Percentiles rank a stretch among this genome's conserved stretches.
These are phyloP conservation scores for Berkeleyomyces rouxiae DNA, from an alignment of 2,329 filamentous ascomycete genomes.

Conservation along the genomic window DNA sequence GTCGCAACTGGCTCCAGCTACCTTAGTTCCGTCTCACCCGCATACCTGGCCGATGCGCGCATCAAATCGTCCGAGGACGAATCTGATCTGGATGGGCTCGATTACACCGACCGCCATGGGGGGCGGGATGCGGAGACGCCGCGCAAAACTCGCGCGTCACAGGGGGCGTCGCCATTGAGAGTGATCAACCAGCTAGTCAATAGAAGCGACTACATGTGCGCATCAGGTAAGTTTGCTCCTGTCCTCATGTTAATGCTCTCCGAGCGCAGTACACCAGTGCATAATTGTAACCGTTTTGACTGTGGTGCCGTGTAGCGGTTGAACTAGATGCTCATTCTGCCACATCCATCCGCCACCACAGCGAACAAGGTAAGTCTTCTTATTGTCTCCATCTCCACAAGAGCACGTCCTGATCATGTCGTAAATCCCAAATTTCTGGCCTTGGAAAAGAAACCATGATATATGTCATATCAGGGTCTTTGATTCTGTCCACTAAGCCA, in stretches of 20 bases:
- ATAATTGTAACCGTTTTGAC: neutral
- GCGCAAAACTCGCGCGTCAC: neutral
- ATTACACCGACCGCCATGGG: constrained; percentile 17
- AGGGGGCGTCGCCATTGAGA: constrained; percentile 5
- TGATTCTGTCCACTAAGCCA: constrained; percentile 41
- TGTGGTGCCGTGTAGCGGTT: constrained; percentile 16
- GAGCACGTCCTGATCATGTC: neutral
- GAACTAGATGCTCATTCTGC: constrained; percentile 43
- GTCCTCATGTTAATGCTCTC: neutral
- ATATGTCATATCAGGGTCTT: constrained; percentile 45
- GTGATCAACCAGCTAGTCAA: constrained; percentile 28
- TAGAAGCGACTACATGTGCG: constrained; percentile 49
- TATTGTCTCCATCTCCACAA: neutral
- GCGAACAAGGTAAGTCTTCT: constrained; percentile 39
- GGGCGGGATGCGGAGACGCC: constrained; percentile 14
- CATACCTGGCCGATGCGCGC: neutral
- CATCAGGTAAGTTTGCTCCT: constrained; percentile 34
- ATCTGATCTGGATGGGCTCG: constrained; percentile 26
- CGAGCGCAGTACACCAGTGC: neutral
- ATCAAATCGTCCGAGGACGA: constrained; percentile 5
- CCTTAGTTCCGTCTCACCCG: neutral
- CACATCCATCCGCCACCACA: constrained; percentile 52
- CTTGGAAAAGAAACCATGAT: constrained; percentile 45
- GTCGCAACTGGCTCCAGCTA: neutral
- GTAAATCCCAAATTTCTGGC: neutral